Percentiles rank a stretch among this genome's conserved stretches.
Evolutionary conservation across 2,329 filamentous ascomycete genomes (phyloP).

Genomic region (Trichoderma asperellum): DNA sequence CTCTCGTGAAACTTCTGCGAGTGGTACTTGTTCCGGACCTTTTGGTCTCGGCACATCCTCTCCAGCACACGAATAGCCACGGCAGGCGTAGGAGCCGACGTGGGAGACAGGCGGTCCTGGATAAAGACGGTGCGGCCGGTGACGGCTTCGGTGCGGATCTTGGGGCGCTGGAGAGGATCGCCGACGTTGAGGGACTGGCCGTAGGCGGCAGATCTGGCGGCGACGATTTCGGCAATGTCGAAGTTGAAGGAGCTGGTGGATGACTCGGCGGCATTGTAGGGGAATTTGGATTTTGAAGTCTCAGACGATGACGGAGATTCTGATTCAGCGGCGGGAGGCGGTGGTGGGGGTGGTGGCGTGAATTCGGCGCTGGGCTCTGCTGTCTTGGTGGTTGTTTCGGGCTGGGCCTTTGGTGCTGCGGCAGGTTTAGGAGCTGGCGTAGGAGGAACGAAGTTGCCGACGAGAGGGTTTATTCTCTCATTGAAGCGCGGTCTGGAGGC

Average conservation of each 20-base stretch:
- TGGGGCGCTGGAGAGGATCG: conserved; percentile 38
- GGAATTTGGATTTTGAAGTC: conserved; percentile 25
- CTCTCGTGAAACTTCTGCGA: conserved; percentile 75
- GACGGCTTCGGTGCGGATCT: conserved; percentile 41
- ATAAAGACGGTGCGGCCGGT: conserved; percentile 47
- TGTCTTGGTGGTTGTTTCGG: conserved; percentile 21
- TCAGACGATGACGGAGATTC: conserved; percentile 17
- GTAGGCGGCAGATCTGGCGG: conserved; percentile 38
- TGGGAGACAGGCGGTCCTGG: conserved; percentile 37
- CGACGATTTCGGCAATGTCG: conserved; percentile 45
- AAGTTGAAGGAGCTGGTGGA: conserved; percentile 33
- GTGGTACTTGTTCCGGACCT: conserved; percentile 57
- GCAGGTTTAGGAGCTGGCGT: conserved; percentile 28
- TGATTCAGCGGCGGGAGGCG: conserved; percentile 24
- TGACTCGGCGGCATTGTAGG: conserved; percentile 38
- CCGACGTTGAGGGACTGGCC: conserved; percentile 31
- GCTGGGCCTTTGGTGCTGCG: conserved; percentile 26
- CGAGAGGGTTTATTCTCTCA: conserved; percentile 39
- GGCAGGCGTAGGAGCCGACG: conserved; percentile 46
- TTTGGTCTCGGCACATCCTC: conserved; percentile 54
- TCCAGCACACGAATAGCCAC: conserved; percentile 50
- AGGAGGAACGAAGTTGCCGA: conserved; percentile 36
- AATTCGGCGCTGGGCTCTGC: conserved; percentile 27
- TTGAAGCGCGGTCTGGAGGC: conserved; percentile 28
- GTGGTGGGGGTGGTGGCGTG: conserved; percentile 33